Base-by-base conservation (phyloP, 2,329 filamentous ascomycete species). In the Eutypella sp. region DNA sequence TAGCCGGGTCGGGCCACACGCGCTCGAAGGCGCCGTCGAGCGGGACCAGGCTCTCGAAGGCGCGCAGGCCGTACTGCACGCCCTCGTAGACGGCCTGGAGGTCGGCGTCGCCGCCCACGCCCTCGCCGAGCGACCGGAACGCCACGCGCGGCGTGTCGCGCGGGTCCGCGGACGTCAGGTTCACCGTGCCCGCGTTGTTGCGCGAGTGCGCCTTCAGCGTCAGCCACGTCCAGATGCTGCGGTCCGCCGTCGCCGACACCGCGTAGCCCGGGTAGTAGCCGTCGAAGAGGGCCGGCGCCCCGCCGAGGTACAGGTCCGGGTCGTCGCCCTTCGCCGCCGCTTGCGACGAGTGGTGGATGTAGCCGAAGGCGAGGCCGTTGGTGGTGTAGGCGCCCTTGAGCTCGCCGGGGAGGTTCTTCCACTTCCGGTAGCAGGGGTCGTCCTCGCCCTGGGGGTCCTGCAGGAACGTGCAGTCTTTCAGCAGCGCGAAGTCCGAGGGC, bases 151-250 rank as follows among this genome's bases (percentile, higher is more conserved):
- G 55, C 27, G 43, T 45, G 39, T 56, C 53, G 40, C 52, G 50
- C 18, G 55, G 53, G 45, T 57, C 45, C 3, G 51, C 18, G 16
- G 46, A 48, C 41, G 38, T 45, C 50, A 55, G 51, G 44, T 46
- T 57, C 9, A 59, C 52, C 3, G 45, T 47, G 15, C 57, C 56
- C 3, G 51, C 53, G 37, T 48, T 48, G 45, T 58, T 59, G 38
- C 54, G 56, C 33, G 50, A 49, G 47, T 54, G 55, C 10, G 53
- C 50, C 40, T 59, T 56, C 23, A 54, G 47, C 5, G 47, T 46
- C 8, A 53, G 41, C 49, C 49, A 58, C 2, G 52, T 50, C 51
- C 51, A 58, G 23, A 48, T 37, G 41, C 44, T 29, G 1, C 33
- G 25, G 33, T 44, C 48, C 4, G 40, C 40, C 2, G 42, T 44